Evolutionary conservation across 225 moss, liverwort and hornwort species (phyloP), one percentile per base, ranked within the genome.

Genomic region (Sphagnum tenellum): DNA sequence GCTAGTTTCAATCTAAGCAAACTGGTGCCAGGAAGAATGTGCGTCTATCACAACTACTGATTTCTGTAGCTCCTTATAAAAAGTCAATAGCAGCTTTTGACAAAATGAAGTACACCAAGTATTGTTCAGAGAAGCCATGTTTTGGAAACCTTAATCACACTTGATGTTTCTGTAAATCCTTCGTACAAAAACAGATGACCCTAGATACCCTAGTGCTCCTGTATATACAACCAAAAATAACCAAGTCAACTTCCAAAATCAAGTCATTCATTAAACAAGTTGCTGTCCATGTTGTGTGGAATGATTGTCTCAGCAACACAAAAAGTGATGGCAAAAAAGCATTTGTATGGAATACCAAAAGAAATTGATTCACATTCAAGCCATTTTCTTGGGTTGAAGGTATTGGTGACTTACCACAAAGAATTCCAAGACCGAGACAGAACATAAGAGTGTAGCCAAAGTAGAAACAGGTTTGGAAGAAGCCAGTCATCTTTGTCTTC

Each of bases 391-490:
- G 12, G 50, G 8, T 10, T 66, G n/a, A n/a, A 11, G 7, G 57
- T 49, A 4, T 54, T 49, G 4, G 66, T 48, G 5, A 73, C 92
- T 80, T 70, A 98, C 96, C 96, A 66, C 96, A 98, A 52, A 98
- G 87, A 66, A 90, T 82, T 46, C 96, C 96, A 4, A 98, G 85
- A 45, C 96, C 96, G 63, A 90, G 69, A 76, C 92, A 92, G 80
- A 98, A 90, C 96, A 98, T 98, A 58, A 90, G 88, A 56, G 96
- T 98, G 71, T 98, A 98, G 58, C 96, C 96, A 58, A 98, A 98
- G 80, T 98, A 98, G 77, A 98, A 98, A 82, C 89, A 89, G 69
- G 90, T 98, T 72, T 98, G 96, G 75, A 98, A 98, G 72, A 98
- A 98, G 2, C 96, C 96, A 0, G 96, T 80, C 96, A 98, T 98